A percentile compares a stretch with the other conserved stretches of the same genome.
phyloP scores from a whole-genome alignment of 768 basidiomycete genomes.

The Psilocybe cyanescens region DNA sequence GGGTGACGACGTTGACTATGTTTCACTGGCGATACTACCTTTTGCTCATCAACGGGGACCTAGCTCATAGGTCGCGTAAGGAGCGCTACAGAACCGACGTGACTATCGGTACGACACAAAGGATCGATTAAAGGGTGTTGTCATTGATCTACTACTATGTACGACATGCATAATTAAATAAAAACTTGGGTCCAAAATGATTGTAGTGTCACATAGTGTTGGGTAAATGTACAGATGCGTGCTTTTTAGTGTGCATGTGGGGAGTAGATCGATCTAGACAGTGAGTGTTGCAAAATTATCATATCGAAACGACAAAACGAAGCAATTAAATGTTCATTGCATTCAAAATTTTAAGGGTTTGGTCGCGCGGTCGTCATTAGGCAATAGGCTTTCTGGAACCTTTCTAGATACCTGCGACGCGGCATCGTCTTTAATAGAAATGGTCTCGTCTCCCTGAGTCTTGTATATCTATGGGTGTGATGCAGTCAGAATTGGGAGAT shows the following conservation, averaged over 20 bases:
- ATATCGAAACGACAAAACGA: not conserved
- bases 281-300: too few relatives aligned
- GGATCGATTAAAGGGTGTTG: too few relatives aligned
- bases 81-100: too few relatives aligned
- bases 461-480: not conserved
- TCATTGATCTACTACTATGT: too few relatives aligned
- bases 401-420: constrained; percentile 9
- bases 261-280: not conserved
- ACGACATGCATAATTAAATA: too few relatives aligned
- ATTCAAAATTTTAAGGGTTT: constrained; percentile 6
- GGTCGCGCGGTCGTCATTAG: not conserved
- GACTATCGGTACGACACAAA: too few relatives aligned
- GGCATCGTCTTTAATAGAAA: constrained; percentile 15
- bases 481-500: too few relatives aligned
- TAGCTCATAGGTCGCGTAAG: too few relatives aligned
- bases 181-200: not conserved
- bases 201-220: not conserved
- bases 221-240: constrained; percentile 3
- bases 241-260: constrained; percentile 1
- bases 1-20: too few relatives aligned
- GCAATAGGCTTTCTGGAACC: constrained; percentile 9
- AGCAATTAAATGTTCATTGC: not conserved
- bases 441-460: not conserved
- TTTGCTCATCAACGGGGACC: too few relatives aligned
- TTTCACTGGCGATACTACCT: too few relatives aligned